Evolutionary conservation across 176 grass and related monocot species (phyloP), one percentile per base, ranked within the genome.

Genomic region (Juncus effusus): DNA sequence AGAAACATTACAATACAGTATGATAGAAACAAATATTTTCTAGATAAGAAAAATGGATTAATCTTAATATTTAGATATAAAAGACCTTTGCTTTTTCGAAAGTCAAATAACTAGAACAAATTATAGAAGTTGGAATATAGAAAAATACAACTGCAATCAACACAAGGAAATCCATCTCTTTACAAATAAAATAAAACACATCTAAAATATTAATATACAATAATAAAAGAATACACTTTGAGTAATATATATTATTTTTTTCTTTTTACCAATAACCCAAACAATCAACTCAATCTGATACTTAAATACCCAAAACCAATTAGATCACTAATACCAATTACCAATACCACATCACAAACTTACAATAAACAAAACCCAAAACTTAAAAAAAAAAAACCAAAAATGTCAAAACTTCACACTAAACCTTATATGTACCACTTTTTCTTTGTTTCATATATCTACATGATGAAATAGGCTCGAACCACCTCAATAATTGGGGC

Each of bases 401-500:
- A 51, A n/a, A 28, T 58, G 49, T 38, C 65, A 77, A 77, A 77
- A 60, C 63, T 77, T 77, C 64, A 69, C 75, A 60, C 75, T 3
- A 52, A 76, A 45, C 61, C 47, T 51, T 59, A 53, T 69, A 64
- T 42, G 49, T 77, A 60, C 45, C 37, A 15, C 68, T 59, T 68
- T 65, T 40, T 65, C 7, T 65, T 49, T 58, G 63, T 41, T 60
- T 59, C 9, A 14, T 67, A 1, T 16, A 16, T 74, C 78, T 69
- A 84, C 67, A 74, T 73, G 52, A 84, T 79, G 42, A 77, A 69
- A 69, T 84, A 84, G 35, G 75, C 81, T 16, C 81, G 69, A 42
- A 99, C 71, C 56, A 89, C 88, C 85, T 99, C 94, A 10, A 99
- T 77, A 61, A 99, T 99, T 69, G 94, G 94, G 6, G 94, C 94